A percentile compares a stretch with the other conserved stretches of the same genome.
phyloP scores from a whole-genome alignment of 495 filamentous ascomycete species.

The Aeminium ludgeri region DNA sequence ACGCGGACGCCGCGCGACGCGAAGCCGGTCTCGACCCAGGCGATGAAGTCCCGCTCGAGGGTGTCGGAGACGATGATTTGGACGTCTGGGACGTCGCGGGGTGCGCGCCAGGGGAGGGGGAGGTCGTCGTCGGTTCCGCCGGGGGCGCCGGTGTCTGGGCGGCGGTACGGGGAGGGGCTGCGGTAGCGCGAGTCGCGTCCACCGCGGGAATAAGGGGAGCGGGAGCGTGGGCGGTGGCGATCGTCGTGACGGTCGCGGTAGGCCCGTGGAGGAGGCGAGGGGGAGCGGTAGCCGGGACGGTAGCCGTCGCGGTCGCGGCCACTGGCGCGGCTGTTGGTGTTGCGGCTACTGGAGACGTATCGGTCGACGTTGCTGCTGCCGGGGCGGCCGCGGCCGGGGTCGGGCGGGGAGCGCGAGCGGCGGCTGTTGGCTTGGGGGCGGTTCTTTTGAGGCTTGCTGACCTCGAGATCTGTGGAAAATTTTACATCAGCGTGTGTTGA shows the following conservation, averaged over 20 bases:
- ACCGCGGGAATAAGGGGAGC: slow-evolving; percentile 31
- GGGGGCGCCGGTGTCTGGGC: slow-evolving; percentile 13
- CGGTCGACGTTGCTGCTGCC: slow-evolving; percentile 17
- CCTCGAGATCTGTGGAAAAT: slow-evolving; percentile 58
- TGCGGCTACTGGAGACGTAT: slow-evolving; percentile 16
- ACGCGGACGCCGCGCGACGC: slow-evolving; percentile 49
- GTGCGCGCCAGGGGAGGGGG: slow-evolving; percentile 55
- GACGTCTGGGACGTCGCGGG: slow-evolving; percentile 73
- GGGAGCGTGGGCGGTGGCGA: slow-evolving; percentile 27
- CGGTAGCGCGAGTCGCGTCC: slow-evolving; percentile 41
- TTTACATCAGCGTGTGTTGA: not conserved
- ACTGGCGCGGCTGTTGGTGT: slow-evolving; percentile 14
- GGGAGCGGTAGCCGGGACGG: slow-evolving; percentile 31
- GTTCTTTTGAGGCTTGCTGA: slow-evolving; percentile 65
- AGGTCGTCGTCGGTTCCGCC: slow-evolving; percentile 49
- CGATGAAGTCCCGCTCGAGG: slow-evolving; percentile 63
- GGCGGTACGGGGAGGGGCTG: slow-evolving; percentile 44
- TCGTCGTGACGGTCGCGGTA: slow-evolving; percentile 44
- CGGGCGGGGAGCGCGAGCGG: slow-evolving; percentile 51
- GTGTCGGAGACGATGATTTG: slow-evolving; percentile 72
- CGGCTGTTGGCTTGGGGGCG: slow-evolving; percentile 29
- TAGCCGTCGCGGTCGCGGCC: slow-evolving; percentile 36
- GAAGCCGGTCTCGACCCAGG: slow-evolving; percentile 65
- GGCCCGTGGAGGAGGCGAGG: slow-evolving; percentile 42
- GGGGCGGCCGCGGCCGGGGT: slow-evolving; percentile 36